Evolutionary conservation across 2,329 filamentous ascomycete species (phyloP).

Genomic region (Sclerotinia glacialis): DNA sequence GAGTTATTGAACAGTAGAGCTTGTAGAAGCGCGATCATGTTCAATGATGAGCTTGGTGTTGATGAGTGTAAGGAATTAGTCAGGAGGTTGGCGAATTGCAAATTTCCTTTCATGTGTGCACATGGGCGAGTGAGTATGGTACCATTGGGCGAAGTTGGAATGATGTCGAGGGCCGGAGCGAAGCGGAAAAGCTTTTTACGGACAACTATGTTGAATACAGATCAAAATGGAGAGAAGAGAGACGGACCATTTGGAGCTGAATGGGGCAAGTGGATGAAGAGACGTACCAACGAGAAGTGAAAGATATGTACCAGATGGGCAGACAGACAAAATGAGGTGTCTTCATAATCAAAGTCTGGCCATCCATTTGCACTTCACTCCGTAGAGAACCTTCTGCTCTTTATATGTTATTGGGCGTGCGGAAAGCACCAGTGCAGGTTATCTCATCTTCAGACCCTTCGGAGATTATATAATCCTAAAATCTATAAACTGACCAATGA

Average conservation of each 20-base stretch:
- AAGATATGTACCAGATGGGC: background rate
- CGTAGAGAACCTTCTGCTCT: too few relatives aligned
- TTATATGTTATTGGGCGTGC: too few relatives aligned
- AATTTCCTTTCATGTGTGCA: conserved; percentile 79
- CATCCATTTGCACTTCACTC: too few relatives aligned
- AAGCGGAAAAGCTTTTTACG: too few relatives aligned
- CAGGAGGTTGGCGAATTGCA: conserved; percentile 55
- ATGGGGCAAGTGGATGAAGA: conserved; percentile 10
- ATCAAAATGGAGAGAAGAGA: background rate
- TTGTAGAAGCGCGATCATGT: conserved; percentile 81
- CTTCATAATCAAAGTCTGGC: too few relatives aligned
- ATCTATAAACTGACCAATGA: too few relatives aligned
- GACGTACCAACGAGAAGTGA: background rate
- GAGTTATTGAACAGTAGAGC: conserved; percentile 74
- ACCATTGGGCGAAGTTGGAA: conserved; percentile 53
- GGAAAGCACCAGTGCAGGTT: too few relatives aligned
- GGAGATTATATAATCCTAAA: too few relatives aligned
- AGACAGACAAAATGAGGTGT: too few relatives aligned
- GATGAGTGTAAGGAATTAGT: conserved; percentile 60
- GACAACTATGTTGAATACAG: background rate
- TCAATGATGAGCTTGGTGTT: conserved; percentile 65
- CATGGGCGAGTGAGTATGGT: conserved; percentile 70
- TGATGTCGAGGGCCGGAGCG: background rate
- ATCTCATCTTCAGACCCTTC: too few relatives aligned
- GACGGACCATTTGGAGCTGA: background rate